Conservation (phyloP, 2,329 filamentous ascomycete species). For the Orbilia blumenaviensis region DNA sequence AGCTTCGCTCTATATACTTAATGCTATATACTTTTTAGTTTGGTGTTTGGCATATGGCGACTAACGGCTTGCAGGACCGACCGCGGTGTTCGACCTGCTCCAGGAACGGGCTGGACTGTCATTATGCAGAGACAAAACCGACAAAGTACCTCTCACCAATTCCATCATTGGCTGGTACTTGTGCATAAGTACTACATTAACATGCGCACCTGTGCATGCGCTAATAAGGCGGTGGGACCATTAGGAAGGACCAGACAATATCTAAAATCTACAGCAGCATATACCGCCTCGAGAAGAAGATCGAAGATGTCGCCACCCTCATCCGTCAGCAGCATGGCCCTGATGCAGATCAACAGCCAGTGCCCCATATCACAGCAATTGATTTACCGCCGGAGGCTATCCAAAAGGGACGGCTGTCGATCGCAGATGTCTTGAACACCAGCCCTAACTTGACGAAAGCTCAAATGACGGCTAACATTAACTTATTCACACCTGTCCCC, state of each 20-base stretch:
- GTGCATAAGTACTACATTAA: no score
- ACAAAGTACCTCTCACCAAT: constrained; percentile 64
- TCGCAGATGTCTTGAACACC: constrained; percentile 59
- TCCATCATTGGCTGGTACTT: no score
- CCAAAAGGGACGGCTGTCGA: constrained; percentile 38
- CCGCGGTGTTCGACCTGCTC: constrained; percentile 67
- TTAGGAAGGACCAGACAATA: constrained; percentile 67
- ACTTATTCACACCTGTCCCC: constrained; percentile 19
- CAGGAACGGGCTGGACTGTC: constrained; percentile 64
- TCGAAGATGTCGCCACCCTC: constrained; percentile 64
- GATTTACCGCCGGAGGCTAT: constrained; percentile 57
- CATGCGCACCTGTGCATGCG: not conserved
- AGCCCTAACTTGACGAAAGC: constrained; percentile 64
- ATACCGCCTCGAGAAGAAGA: constrained; percentile 66
- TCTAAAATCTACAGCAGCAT: constrained; percentile 68
- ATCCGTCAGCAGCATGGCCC: constrained; percentile 58
- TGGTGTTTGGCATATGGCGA: not conserved
- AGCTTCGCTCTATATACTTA: not conserved
- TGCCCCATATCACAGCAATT: constrained; percentile 20
- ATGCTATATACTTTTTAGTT: not conserved
- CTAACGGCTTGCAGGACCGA: constrained; percentile 60
- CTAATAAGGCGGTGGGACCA: not conserved
- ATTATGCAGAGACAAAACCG: constrained; percentile 66
- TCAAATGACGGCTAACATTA: not conserved
- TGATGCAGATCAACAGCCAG: constrained; percentile 45